Evolutionary conservation across 768 basidiomycete species (phyloP).

Genomic region (Auriscalpium orientale): DNA sequence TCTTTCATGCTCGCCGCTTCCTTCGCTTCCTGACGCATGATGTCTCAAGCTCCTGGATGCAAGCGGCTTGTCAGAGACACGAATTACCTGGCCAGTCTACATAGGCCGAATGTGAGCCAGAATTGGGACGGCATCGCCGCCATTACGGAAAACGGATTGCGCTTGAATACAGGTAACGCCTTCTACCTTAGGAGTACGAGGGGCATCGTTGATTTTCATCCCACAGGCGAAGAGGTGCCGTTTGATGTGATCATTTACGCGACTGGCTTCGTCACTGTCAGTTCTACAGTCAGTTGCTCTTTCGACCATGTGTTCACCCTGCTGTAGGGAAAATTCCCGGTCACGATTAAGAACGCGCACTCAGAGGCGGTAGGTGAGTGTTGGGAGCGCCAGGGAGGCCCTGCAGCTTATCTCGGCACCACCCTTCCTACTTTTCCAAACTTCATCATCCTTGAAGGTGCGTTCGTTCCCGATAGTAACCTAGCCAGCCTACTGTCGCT

Average conservation of each 20-base stretch:
- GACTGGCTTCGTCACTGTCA: slow-evolving; percentile 27
- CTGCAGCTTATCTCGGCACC: slow-evolving; percentile 27
- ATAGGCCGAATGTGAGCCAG: slow-evolving; percentile 23
- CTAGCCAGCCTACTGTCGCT: neutral
- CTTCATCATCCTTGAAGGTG: slow-evolving; percentile 26
- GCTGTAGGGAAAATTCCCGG: slow-evolving; percentile 2
- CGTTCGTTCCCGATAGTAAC: neutral
- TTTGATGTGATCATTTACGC: slow-evolving; percentile 29
- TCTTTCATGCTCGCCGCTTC: neutral
- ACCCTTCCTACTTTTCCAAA: slow-evolving; percentile 31
- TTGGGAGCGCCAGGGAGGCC: slow-evolving; percentile 23
- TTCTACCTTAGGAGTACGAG: neutral
- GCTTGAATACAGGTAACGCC: slow-evolving; percentile 19
- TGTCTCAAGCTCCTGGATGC: slow-evolving; percentile 17
- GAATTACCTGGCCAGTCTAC: slow-evolving; percentile 24
- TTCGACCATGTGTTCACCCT: neutral
- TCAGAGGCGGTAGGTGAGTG: slow-evolving; percentile 22
- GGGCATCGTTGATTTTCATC: neutral
- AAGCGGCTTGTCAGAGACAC: slow-evolving; percentile 26
- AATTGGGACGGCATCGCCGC: slow-evolving; percentile 16
- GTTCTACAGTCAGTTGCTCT: neutral
- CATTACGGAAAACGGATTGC: slow-evolving; percentile 14
- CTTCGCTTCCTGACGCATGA: neutral
- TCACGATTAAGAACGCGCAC: slow-evolving; percentile 17
- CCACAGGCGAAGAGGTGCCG: slow-evolving; percentile 18